These are phyloP conservation scores for Russula brevipes DNA, from an alignment of 768 basidiomycete species.

Conservation along the genomic window DNA sequence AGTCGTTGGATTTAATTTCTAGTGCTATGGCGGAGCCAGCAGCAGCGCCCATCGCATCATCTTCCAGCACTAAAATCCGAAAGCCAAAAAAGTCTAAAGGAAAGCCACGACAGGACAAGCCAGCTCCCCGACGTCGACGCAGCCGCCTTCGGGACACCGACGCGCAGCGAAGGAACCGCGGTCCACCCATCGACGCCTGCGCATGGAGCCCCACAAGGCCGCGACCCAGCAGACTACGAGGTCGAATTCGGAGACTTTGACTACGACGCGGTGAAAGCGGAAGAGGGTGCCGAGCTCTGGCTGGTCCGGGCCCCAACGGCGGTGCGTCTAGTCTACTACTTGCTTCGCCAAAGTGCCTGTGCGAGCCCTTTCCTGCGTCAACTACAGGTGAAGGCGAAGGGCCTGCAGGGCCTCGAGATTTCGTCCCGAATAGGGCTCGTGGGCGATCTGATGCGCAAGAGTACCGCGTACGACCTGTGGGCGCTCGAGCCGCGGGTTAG, in stretches of 20 bases:
- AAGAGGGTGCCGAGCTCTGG: slow-evolving; percentile 25
- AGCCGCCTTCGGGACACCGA: neutral
- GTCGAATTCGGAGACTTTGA: slow-evolving; percentile 25
- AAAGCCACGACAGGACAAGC: neutral
- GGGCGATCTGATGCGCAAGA: slow-evolving; percentile 16
- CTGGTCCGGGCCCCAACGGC: slow-evolving; percentile 18
- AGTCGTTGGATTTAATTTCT: no score
- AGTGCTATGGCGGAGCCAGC: neutral
- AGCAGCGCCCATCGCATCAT: neutral
- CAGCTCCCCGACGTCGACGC: neutral
- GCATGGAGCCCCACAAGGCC: neutral
- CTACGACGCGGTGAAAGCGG: slow-evolving; percentile 21
- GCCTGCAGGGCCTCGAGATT: slow-evolving; percentile 7
- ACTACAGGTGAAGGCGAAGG: slow-evolving; percentile 14
- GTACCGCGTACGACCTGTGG: slow-evolving; percentile 20
- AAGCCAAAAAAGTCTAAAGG: neutral
- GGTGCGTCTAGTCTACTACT: slow-evolving; percentile 1
- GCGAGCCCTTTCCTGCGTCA: neutral
- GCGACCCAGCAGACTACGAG: neutral
- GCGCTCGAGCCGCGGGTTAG: neutral
- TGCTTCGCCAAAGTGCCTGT: no score
- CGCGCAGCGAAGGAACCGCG: neutral
- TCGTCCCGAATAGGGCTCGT: slow-evolving; percentile 9
- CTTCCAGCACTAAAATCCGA: neutral
- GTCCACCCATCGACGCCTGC: neutral